Percentiles rank a stretch among this genome's conserved stretches.
These are phyloP conservation scores for Fusarium odoratissimum DNA, from an alignment of 2,329 filamentous ascomycete genomes.

Conservation along the genomic window DNA sequence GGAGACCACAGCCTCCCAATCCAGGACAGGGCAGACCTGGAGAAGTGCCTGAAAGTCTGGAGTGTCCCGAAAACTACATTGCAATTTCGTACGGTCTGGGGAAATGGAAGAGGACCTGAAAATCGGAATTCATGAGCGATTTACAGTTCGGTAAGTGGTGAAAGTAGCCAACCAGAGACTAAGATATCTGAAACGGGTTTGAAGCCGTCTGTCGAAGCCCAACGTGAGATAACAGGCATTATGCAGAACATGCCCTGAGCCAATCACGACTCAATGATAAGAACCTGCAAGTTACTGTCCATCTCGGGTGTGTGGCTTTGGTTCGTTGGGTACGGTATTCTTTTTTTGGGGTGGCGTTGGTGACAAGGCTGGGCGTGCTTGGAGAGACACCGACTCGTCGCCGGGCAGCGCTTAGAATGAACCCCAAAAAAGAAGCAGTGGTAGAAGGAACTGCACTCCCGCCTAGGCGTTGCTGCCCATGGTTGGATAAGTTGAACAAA, in stretches of 20 bases:
- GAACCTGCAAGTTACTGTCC: conserved; percentile 25
- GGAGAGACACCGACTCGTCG: conserved; percentile 27
- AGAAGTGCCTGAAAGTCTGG: conserved; percentile 30
- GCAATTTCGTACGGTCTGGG: conserved; percentile 35
- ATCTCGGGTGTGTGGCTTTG: conserved; percentile 25
- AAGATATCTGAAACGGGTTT: conserved; percentile 36
- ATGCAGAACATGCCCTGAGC: conserved; percentile 47
- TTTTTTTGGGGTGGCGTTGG: conserved; percentile 41
- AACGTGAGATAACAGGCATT: conserved; percentile 50
- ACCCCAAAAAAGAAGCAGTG: conserved; percentile 27
- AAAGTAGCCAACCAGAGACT: conserved; percentile 18
- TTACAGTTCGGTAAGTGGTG: conserved; percentile 30
- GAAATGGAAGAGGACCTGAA: conserved; percentile 38
- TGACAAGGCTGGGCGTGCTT: conserved; percentile 29
- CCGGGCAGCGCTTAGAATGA: conserved; percentile 19
- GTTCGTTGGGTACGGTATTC: conserved; percentile 29
- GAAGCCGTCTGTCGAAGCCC: conserved; percentile 23
- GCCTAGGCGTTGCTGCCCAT: conserved; percentile 18
- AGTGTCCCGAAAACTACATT: conserved; percentile 29
- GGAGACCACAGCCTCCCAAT: conserved; percentile 1
- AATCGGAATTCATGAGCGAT: conserved; percentile 43
- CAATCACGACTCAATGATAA: conserved; percentile 50
- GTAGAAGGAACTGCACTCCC: conserved; percentile 23
- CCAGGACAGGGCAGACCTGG: conserved; percentile 12
- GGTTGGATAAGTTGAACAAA: conserved; percentile 37